Evolutionary conservation across 768 basidiomycete species (phyloP), one percentile per base, ranked within the genome.

Genomic region (Hygrophoropsis aurantiaca): DNA sequence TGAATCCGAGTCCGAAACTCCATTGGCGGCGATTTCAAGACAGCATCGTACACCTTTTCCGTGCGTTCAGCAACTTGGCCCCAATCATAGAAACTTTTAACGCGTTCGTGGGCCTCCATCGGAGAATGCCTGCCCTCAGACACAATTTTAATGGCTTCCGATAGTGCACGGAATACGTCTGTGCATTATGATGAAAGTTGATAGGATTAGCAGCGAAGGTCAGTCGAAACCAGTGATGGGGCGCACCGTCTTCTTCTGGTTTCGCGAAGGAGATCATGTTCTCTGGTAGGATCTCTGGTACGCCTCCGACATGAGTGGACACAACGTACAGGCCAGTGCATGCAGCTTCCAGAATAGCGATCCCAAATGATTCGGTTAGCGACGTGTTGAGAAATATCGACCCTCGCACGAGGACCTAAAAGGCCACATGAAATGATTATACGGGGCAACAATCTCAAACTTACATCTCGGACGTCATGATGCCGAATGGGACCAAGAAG

Each of bases 241-340:
- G 67, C 80, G 25, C 42, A 94, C 95, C 95, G 54, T 97, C 92
- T 66, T 91, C 93, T 34, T 97, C 90, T 0, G 95, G 93, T 46
- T 84, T 81, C 0, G 94, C 92, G 59, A 98, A 97, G 41, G 90
- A 91, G 49, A 98, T 93, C 89, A 97, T 90, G 55, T 95, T 91
- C 48, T 83, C 72, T 0, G 97, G 97, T 11, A 99, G 71, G 45
- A 98, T 88, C 65, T 98, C 97, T 0, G 95, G 92, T 0, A 97
- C 90, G 1, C 97, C 97, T 0, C 97, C 97, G 0, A 97, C 95
- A 36, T 84, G 82, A 0, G 97, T 98, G 34, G 86, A 86, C 40
- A 98, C 95, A 41, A 97, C 87, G 60, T 95, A 95, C 13, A 97
- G 75, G 1, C 97, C 95, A 0, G 92, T 84, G 53, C 90, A 94